Conservation (phyloP, 1,284 basidiomycete species). For the Retiboletus flavoniger region DNA sequence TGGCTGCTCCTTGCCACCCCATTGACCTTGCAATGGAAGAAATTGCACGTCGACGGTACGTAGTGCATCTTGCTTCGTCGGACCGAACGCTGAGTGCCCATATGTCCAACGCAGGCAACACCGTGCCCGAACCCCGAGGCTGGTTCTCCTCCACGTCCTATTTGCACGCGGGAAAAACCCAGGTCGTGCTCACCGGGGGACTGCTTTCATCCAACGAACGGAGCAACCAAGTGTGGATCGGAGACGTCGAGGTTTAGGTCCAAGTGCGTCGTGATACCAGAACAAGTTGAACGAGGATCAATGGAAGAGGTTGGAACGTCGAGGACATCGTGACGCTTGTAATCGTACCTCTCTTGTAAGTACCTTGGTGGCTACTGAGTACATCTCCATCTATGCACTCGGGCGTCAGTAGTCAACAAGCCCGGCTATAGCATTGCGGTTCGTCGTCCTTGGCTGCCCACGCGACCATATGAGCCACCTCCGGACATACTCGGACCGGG, state of each 20-base stretch:
- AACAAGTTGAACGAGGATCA: neutral
- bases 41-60: constrained; percentile 16
- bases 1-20: constrained; percentile 18
- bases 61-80: neutral
- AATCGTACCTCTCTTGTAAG: neutral
- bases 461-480: too few relatives aligned
- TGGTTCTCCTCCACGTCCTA: constrained; percentile 26
- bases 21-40: constrained; percentile 20
- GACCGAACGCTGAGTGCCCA: neutral
- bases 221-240: constrained; percentile 25
- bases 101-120: neutral
- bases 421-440: too few relatives aligned
- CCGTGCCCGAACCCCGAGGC: constrained; percentile 21
- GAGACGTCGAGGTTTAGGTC: constrained; percentile 18
- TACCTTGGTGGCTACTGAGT: neutral
- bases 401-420: neutral
- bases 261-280: neutral
- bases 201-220: constrained; percentile 27
- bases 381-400: neutral
- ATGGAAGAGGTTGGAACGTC: neutral
- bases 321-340: neutral
- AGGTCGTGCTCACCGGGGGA: constrained; percentile 27
- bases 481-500: too few relatives aligned
- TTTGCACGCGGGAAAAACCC: constrained; percentile 15
- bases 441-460: too few relatives aligned